Percentiles rank a stretch among this genome's conserved stretches.
phyloP scores from a whole-genome alignment of 805 yeast species.

The Priceomyces carsonii region DNA sequence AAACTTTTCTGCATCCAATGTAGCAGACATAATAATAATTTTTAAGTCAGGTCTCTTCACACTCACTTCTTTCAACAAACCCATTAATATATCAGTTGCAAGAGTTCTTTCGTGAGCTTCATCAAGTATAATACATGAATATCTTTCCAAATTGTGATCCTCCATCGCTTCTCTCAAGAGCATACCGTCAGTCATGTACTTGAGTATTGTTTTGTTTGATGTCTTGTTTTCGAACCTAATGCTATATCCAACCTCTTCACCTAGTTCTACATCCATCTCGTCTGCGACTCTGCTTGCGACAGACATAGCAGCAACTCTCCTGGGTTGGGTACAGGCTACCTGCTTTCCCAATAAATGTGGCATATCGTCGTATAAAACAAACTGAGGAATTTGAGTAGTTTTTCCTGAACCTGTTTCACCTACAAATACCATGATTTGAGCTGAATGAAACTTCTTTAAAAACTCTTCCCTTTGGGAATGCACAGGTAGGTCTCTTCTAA shows the following conservation, averaged over 20 bases:
- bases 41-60: constrained; percentile 83
- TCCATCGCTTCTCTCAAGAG: constrained; percentile 95
- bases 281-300: constrained; percentile 97
- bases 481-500: constrained; percentile 87
- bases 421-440: constrained; percentile 96
- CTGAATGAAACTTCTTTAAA: constrained; percentile 74
- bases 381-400: constrained; percentile 97
- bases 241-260: constrained; percentile 93
- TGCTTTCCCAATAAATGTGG: constrained; percentile 82
- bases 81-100: constrained; percentile 96
- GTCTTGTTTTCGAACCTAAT: constrained; percentile 94
- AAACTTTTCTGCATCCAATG: constrained; percentile 95
- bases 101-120: constrained; percentile 98
- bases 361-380: constrained; percentile 87
- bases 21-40: constrained; percentile 95
- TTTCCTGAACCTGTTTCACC: constrained; percentile 99
- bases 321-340: constrained; percentile 95
- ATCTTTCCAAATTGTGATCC: constrained; percentile 77
- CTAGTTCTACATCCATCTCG: constrained; percentile 91
- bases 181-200: constrained; percentile 99
- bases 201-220: constrained; percentile 73
- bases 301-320: constrained; percentile 99
- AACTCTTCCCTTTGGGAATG: constrained; percentile 92
- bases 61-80: constrained; percentile 81
- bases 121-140: constrained; percentile 90